Evolutionary conservation across 345 rosid species (phyloP).

Genomic region (Camelina sativa): DNA sequence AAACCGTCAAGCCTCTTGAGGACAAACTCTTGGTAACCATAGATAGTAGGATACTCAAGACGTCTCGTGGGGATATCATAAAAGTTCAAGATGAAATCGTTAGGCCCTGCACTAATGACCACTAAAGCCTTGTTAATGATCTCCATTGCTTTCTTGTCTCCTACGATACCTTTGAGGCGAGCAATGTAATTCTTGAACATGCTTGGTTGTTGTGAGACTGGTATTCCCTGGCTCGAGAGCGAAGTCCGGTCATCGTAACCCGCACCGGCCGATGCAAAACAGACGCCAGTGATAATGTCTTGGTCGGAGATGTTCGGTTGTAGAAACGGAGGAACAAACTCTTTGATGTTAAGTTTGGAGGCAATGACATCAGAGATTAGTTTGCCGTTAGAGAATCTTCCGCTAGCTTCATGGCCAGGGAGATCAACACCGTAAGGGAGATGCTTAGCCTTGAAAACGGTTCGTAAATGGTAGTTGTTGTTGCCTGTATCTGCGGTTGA

Average conservation of each 20-base stretch:
- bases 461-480: constrained; percentile 27
- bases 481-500: constrained; percentile 33
- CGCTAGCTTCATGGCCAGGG: constrained; percentile 33
- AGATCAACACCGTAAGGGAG: constrained; percentile 40
- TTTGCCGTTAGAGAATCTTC: constrained; percentile 41
- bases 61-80: constrained; percentile 52
- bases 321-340: constrained; percentile 40
- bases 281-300: constrained; percentile 37
- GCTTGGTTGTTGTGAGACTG: constrained; percentile 51
- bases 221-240: constrained; percentile 35
- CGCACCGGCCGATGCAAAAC: constrained; percentile 35
- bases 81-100: constrained; percentile 52
- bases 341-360: constrained; percentile 34
- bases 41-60: constrained; percentile 32
- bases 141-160: constrained; percentile 48
- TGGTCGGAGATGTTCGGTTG: constrained; percentile 37
- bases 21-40: constrained; percentile 55
- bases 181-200: constrained; percentile 42
- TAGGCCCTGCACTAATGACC: constrained; percentile 61
- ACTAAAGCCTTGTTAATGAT: constrained; percentile 48
- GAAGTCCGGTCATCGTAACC: constrained; percentile 39
- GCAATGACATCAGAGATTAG: constrained; percentile 29
- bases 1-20: constrained; percentile 34
- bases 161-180: constrained; percentile 39
- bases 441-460: constrained; percentile 28